Evolutionary conservation across 441 rosid species (phyloP), one percentile per base, ranked within the genome.

Genomic region (Aquilaria agallochum): DNA sequence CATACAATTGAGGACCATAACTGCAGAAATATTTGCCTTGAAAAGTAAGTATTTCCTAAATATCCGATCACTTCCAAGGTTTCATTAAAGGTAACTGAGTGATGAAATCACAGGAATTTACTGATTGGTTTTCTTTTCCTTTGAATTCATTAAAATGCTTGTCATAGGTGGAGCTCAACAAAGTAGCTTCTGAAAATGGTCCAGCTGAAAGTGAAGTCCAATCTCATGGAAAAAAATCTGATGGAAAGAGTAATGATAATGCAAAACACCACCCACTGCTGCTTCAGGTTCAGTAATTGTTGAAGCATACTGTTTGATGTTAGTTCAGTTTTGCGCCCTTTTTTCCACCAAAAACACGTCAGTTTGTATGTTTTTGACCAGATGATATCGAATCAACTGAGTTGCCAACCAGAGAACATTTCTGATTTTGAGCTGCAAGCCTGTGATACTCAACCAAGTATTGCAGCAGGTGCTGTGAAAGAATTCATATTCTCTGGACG

Each of bases 361-460:
- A 55, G 48, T 50, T 63, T 71, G 62, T 71, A 20, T 63, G 56
- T 67, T 53, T 55, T 53, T 69, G 56, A 40, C 51, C 72, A 95
- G 97, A 78, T 85, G 68, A 81, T 95, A 55, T 96, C 96, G 34
- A 64, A 61, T 53, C 76, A 83, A 51, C 72, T 86, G 60, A 84
- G 88, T 31, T 95, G 97, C 71, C 66, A 75, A 63, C 81, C 90
- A 45, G 87, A 77, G 53, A 89, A 79, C 74, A 95, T 92, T 69
- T 88, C 83, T 56, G 97, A 95, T 74, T 92, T 92, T 80, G 99
- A 95, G 78, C 78, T 95, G 77, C 99, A 95, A 88, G 95, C 89
- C 55, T 95, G 99, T 66, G 99, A 95, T 74, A 88, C 98, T 63
- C 99, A 95, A 71, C 96, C 90, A 33, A 90, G 96, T 72, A 62